These are phyloP conservation scores for Priceomyces carsonii DNA, from an alignment of 805 yeast genomes.

Conservation along the genomic window DNA sequence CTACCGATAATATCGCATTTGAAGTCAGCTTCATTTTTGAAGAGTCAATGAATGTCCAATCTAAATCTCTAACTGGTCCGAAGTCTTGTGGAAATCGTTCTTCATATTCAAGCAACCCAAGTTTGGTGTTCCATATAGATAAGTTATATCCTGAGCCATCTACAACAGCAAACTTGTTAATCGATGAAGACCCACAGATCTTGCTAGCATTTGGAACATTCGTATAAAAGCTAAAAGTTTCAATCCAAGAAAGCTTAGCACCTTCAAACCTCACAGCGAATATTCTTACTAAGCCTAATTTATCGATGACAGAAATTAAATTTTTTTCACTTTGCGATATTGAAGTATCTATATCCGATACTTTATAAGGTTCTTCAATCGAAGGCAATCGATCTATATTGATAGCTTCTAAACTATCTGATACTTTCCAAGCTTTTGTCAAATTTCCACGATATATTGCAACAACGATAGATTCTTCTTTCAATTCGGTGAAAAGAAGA, in stretches of 20 bases:
- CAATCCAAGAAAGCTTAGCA: constrained; percentile 47
- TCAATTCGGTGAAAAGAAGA: constrained; percentile 18
- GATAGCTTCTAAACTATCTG: constrained; percentile 18
- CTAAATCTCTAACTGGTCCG: constrained; percentile 64
- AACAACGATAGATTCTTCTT: constrained; percentile 41
- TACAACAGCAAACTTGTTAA: constrained; percentile 75
- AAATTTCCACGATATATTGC: constrained; percentile 46
- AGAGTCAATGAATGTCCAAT: constrained; percentile 72
- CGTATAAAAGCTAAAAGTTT: constrained; percentile 52
- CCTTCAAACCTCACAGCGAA: constrained; percentile 13
- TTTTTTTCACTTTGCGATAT: constrained; percentile 21
- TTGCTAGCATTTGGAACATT: constrained; percentile 52
- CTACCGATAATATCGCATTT: constrained; percentile 74
- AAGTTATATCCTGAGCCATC: constrained; percentile 51
- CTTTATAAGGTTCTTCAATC: constrained; percentile 38
- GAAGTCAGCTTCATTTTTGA: constrained; percentile 13
- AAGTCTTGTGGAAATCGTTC: constrained; percentile 36
- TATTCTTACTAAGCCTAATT: constrained; percentile 26
- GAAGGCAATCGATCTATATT: constrained; percentile 41
- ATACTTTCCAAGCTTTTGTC: constrained; percentile 45
- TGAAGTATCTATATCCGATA: constrained; percentile 46
- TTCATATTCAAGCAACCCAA: constrained; percentile 66
- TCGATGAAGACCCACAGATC: constrained; percentile 69
- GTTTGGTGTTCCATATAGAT: constrained; percentile 77
- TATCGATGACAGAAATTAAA: constrained; percentile 60